These are phyloP conservation scores for Helotiales sp. DNA, from an alignment of 2,329 filamentous ascomycete genomes.

Conservation along the genomic window DNA sequence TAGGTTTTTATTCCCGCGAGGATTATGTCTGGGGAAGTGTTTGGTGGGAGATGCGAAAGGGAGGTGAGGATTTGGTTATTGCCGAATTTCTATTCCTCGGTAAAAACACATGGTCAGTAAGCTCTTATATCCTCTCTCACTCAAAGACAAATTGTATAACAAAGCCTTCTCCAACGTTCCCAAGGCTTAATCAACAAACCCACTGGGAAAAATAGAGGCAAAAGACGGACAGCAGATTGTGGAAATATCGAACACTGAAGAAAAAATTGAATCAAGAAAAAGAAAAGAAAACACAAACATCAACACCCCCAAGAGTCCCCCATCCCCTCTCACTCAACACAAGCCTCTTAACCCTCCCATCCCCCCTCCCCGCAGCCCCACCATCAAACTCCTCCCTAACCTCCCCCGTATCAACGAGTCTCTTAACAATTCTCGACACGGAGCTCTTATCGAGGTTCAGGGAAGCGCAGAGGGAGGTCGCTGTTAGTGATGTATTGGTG, in stretches of 20 bases:
- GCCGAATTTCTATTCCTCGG: background rate
- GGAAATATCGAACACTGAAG: too few species aligned
- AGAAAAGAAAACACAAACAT: slow-evolving; percentile 2
- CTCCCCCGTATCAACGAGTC: slow-evolving; percentile 18
- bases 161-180: background rate
- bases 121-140: background rate
- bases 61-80: slow-evolving; percentile 24
- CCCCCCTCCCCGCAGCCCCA: background rate
- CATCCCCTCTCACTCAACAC: slow-evolving; percentile 19
- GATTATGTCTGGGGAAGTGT: background rate
- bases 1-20: slow-evolving; percentile 4
- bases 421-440: slow-evolving; percentile 15
- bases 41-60: slow-evolving; percentile 16
- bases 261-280: background rate
- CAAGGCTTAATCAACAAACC: too few species aligned
- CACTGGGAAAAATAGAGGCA: too few species aligned
- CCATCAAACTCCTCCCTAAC: slow-evolving; percentile 12
- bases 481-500: slow-evolving; percentile 3
- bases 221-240: too few species aligned
- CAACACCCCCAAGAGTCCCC: slow-evolving; percentile 21
- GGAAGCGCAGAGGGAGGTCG: slow-evolving; percentile 19
- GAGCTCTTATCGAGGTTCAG: slow-evolving; percentile 21
- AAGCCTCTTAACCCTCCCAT: slow-evolving; percentile 11
- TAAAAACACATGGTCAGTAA: too few species aligned
- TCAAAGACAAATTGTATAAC: background rate